Base-by-base conservation (phyloP, 2,329 filamentous ascomycete species). In the Colletotrichum costaricense region DNA sequence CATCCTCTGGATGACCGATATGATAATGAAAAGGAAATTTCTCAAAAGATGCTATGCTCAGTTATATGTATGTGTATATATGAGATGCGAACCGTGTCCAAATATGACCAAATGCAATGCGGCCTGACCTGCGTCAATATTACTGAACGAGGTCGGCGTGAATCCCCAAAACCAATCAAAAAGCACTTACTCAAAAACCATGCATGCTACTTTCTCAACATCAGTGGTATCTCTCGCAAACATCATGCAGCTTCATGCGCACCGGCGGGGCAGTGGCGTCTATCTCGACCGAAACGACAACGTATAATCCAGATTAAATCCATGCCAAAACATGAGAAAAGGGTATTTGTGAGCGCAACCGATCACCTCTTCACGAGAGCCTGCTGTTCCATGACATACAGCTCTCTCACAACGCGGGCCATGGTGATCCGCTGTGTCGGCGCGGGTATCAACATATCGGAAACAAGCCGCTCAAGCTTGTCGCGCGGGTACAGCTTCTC, bases 381-480 rank as follows among this genome's bases (percentile, higher is more conserved):
- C 28, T 69, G 67, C 46, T 74, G 73, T 46, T 75, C 70, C 60
- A 66, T 30, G 56, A 52, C 28, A 68, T 83, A 80, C 56, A 89
- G 73, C 75, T 88, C 86, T 71, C 79, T 81, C 71, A 88, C 79
- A 28, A 90, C 83, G 56, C 84, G 84, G n/a, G 84, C 83, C 86
- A 89, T 90, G 24, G 86, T 88, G 75, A 90, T 87, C 35, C 89
- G 84, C 66, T 89, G 84, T 65, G 80, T 80, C 11, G 85, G 88
- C 67, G 88, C 86, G 4, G 88, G 86, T 7, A 82, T 82, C 72
- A 91, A 76, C 89, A 91, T 91, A 46, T 89, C 86, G 69, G 81
- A 81, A 19, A 90, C 84, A 11, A 91, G 79, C 19, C 84, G 80
- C 79, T 91, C 88, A 49, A 91, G 79, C 60, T 82, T 82, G 77